Base-by-base conservation (phyloP, 441 rosid genomes). In the Erodium chrysanthum region DNA sequence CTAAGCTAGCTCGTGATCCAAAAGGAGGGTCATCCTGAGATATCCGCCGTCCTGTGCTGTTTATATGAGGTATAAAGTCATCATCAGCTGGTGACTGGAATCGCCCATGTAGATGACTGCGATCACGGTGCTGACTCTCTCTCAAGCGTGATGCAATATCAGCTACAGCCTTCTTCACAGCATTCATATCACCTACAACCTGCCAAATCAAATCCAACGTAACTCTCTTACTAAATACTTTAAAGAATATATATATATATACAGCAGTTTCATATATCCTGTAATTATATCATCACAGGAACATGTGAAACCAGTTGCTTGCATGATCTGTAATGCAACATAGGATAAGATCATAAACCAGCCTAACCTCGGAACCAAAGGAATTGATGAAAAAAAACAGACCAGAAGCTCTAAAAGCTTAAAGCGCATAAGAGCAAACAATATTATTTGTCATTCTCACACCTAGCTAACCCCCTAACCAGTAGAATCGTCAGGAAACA, bases 41-140 rank as follows among this genome's bases (percentile, higher is more conserved):
- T 27, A 88, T 70, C 7, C 90, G 84, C 25, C 88, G 89, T 5
- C 82, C 68, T 15, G 82, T 54, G 71, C 75, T 81, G 76, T 77
- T 79, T 71, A 72, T 42, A 23, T 80, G 89, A 31, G 96, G 92
- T 40, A 82, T 68, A 77, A 81, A 91, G 70, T 94, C 96, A 48
- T 91, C 99, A 70, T 86, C 91, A 25, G 87, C 33, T 11, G 73
- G 77, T 27, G 85, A 84, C 97, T 0, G 94, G 96, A 71, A 4
- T 73, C 94, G 77, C 65, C 96, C 96, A 70, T 81, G 92, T 71
- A 88, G 81, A 78, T 88, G 76, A 82, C 82, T 81, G 68, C 94
- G 94, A 69, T 91, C 97, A 67, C 97, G 94, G 77, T 91, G 96
- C 68, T 94, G 99, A 74, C 99, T 91, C 86, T 91, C 99, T 79